A percentile compares a stretch with the other conserved stretches of the same genome.
phyloP scores from a whole-genome alignment of 169 alveolate genomes.

The Amoebophrya sp. region DNA sequence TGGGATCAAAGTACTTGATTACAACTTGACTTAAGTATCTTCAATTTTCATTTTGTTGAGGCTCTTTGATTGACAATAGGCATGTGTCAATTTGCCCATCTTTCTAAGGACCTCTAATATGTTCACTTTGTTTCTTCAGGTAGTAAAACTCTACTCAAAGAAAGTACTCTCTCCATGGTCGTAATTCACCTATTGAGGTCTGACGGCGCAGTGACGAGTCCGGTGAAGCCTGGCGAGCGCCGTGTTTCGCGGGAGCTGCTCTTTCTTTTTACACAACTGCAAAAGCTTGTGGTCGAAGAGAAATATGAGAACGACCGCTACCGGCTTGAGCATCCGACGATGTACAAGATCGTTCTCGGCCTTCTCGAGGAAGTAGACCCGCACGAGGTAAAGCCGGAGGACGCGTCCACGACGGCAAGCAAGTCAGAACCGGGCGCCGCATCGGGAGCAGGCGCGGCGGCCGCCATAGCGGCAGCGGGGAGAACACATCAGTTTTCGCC shows the following conservation, averaged over 20 bases:
- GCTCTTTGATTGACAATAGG: too few species aligned
- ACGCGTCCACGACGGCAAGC: background rate
- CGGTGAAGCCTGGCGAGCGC: too few species aligned
- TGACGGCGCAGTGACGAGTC: too few species aligned
- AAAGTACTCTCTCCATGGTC: too few species aligned
- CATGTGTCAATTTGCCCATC: too few species aligned
- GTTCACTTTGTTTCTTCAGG: too few species aligned
- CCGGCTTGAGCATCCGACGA: conserved; percentile 6
- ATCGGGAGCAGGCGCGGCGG: background rate
- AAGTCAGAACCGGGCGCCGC: background rate
- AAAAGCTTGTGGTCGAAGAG: background rate
- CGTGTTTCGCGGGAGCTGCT: background rate
- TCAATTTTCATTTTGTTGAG: too few species aligned
- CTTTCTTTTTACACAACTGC: background rate
- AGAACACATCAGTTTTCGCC: background rate
- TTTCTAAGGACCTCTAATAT: too few species aligned
- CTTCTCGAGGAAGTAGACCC: conserved; percentile 10
- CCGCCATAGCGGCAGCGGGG: background rate
- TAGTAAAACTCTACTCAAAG: too few species aligned
- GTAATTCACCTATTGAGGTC: too few species aligned
- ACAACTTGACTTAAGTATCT: too few species aligned
- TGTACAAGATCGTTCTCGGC: background rate
- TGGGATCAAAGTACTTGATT: too few species aligned
- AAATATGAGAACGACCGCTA: background rate
- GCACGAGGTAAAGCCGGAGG: background rate